Evolutionary conservation across 179 eudicot genomes (phyloP).

Genomic region (Silene vulgaris): DNA sequence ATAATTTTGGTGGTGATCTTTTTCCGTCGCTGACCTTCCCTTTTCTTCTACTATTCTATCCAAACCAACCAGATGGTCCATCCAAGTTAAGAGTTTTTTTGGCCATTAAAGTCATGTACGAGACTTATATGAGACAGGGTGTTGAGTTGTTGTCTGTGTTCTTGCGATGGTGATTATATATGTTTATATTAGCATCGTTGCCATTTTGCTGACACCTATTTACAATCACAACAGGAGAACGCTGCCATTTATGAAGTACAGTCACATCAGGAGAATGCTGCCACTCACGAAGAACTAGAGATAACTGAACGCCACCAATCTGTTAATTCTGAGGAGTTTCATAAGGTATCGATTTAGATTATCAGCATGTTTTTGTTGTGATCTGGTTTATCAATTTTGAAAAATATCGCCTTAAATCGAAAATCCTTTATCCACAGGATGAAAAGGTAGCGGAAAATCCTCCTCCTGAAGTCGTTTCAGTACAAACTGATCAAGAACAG

Average conservation of each 20-base stretch:
- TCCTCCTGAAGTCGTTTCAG: constrained; percentile 32
- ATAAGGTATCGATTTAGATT: constrained; percentile 34
- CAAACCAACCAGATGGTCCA: no score
- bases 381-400: neutral
- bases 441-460: constrained; percentile 38
- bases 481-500: constrained; percentile 36
- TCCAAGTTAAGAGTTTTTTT: no score
- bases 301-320: constrained; percentile 31
- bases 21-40: no score
- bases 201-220: neutral
- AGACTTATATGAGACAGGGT: no score
- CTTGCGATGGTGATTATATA: neutral
- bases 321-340: constrained; percentile 40
- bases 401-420: neutral
- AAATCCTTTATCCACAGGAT: constrained; percentile 35
- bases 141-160: neutral
- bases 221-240: constrained; percentile 43
- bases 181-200: neutral
- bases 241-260: neutral
- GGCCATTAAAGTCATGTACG: no score
- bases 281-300: constrained; percentile 42
- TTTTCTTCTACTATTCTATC: no score
- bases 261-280: constrained; percentile 6
- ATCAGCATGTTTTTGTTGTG: no score
- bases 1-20: no score